A percentile compares a stretch with the other conserved stretches of the same genome.
These are phyloP conservation scores for Rhypophila decipiens DNA, from an alignment of 495 filamentous ascomycete genomes.

Conservation along the genomic window DNA sequence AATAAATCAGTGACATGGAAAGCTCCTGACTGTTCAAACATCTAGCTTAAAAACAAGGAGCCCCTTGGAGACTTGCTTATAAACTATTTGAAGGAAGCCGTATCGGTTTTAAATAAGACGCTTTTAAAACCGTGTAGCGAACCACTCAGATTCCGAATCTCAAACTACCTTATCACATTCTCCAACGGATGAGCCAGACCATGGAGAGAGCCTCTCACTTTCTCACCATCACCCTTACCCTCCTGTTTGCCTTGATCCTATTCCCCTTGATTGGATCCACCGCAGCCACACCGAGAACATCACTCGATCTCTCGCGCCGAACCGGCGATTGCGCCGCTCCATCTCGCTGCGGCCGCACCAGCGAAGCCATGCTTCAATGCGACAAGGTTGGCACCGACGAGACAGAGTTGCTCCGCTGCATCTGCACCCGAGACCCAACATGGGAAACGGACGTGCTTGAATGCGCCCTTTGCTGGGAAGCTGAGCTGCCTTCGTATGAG, in stretches of 20 bases:
- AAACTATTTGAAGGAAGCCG: too few relatives aligned
- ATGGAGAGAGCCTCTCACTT: too few relatives aligned
- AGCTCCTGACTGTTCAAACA: too few relatives aligned
- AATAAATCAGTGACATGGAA: too few relatives aligned
- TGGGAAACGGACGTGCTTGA: slow-evolving; percentile 2
- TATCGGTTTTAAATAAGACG: too few relatives aligned
- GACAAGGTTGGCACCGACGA: neutral
- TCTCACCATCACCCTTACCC: neutral
- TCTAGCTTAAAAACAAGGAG: too few relatives aligned
- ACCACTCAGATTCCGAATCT: too few relatives aligned
- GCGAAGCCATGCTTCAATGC: neutral
- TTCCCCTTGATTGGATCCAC: too few relatives aligned
- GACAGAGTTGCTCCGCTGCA: slow-evolving; percentile 1
- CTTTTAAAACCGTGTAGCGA: too few relatives aligned
- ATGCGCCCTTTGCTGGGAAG: slow-evolving; percentile 1
- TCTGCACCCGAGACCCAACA: neutral
- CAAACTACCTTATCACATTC: too few relatives aligned
- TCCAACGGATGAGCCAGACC: too few relatives aligned
- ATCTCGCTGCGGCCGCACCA: neutral
- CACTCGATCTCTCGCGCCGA: neutral
- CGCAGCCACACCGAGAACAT: neutral
- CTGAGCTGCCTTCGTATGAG: neutral
- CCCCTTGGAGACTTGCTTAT: too few relatives aligned
- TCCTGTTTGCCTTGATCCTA: neutral
- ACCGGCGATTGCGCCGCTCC: neutral